phyloP scores from a whole-genome alignment of 768 basidiomycete genomes.

The Hypholoma sublateritium region DNA sequence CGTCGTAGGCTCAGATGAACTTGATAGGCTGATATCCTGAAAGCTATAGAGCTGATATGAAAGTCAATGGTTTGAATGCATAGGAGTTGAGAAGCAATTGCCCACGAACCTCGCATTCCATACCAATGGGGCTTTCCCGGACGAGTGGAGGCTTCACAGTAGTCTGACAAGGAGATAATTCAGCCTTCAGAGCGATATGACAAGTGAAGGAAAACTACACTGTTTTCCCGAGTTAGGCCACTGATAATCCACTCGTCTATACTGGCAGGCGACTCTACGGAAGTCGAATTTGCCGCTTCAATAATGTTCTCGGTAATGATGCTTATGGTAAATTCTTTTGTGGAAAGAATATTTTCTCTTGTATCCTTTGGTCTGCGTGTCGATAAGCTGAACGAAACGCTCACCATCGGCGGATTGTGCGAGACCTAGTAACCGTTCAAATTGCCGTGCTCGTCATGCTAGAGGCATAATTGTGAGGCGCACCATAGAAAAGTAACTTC shows the following conservation, averaged over 20 bases:
- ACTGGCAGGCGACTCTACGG: constrained; percentile 52
- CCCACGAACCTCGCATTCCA: constrained; percentile 59
- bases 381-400: constrained; percentile 54
- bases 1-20: constrained; percentile 35
- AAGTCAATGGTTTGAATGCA: constrained; percentile 7
- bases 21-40: constrained; percentile 44
- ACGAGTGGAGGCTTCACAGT: constrained; percentile 53
- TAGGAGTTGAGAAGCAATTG: constrained; percentile 11
- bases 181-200: constrained; percentile 4
- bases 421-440: constrained; percentile 40
- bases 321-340: constrained; percentile 69
- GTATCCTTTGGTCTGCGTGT: constrained; percentile 56
- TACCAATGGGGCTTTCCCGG: constrained; percentile 53
- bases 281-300: constrained; percentile 55
- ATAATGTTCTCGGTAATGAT: constrained; percentile 68
- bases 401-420: constrained; percentile 65
- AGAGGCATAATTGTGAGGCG: background rate
- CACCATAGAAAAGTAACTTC: constrained; percentile 66
- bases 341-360: constrained; percentile 60
- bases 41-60: constrained; percentile 44
- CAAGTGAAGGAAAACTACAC: constrained; percentile 37
- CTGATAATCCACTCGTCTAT: constrained; percentile 61
- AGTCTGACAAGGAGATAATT: constrained; percentile 30
- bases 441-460: background rate
- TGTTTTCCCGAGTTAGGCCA: constrained; percentile 52